A percentile compares a stretch with the other conserved stretches of the same genome.
phyloP scores from a whole-genome alignment of 1,139 yeast genomes.

The Kodamaea arcana region DNA sequence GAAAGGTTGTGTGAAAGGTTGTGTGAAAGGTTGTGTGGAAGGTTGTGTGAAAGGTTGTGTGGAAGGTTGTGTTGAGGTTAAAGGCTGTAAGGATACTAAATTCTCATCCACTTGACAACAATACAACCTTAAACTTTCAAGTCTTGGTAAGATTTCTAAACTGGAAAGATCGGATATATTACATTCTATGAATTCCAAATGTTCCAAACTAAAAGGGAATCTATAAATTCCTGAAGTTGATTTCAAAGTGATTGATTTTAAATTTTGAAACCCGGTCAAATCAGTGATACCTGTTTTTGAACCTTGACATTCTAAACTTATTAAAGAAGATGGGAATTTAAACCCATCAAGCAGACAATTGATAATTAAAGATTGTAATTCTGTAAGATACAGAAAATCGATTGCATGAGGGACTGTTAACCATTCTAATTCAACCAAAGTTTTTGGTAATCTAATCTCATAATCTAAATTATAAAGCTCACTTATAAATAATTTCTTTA shows the following conservation, averaged over 20 bases:
- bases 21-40: too few species aligned
- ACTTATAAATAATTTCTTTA: not conserved
- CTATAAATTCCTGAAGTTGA: not conserved
- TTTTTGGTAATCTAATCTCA: not conserved
- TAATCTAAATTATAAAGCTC: not conserved
- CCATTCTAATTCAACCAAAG: not conserved
- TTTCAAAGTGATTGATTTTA: not conserved
- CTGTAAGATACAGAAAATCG: not conserved
- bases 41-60: too few species aligned
- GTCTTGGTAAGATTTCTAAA: not conserved
- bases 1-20: too few species aligned
- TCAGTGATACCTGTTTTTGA: not conserved
- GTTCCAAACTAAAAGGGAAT: not conserved
- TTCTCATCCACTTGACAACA: too few species aligned
- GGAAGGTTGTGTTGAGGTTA: too few species aligned
- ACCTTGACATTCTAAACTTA: not conserved
- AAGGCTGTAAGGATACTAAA: too few species aligned
- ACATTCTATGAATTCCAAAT: not conserved
- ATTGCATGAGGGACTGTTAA: not conserved
- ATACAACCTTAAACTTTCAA: not conserved
- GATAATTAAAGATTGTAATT: too few species aligned
- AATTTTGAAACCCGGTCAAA: not conserved
- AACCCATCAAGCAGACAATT: not conserved
- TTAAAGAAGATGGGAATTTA: not conserved
- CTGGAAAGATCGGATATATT: not conserved